Conservation (phyloP, 2,329 filamentous ascomycete species). For the Apiospora arundinis region DNA sequence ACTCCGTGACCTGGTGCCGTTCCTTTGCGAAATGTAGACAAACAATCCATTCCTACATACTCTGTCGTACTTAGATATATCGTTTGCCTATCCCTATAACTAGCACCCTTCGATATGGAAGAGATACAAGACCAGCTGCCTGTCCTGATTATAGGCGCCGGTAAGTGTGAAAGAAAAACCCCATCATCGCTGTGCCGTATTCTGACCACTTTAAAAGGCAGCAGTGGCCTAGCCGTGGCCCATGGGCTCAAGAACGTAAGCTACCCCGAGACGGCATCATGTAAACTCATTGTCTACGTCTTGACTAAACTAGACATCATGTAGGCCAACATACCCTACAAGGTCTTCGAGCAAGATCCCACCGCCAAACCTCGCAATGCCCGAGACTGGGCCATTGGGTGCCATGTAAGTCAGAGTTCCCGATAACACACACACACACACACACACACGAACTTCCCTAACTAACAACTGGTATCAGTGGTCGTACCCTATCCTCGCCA, state of each 20-base stretch:
- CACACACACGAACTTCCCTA: neutral
- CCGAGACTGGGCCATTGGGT: conserved; percentile 37
- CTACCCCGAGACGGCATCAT: neutral
- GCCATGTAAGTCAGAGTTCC: conserved; percentile 26
- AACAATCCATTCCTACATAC: neutral
- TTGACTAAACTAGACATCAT: neutral
- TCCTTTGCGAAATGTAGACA: neutral
- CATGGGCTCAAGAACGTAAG: conserved; percentile 34
- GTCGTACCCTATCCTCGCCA: conserved; percentile 30
- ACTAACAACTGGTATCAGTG: conserved; percentile 26
- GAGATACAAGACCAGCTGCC: conserved; percentile 26
- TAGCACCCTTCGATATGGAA: neutral
- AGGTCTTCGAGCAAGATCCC: conserved; percentile 33
- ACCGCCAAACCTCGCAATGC: conserved; percentile 25
- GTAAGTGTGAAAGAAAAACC: conserved; percentile 26
- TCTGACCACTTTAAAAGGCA: conserved; percentile 27
- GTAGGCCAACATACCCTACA: conserved; percentile 34
- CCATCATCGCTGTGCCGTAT: neutral
- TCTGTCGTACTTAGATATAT: neutral
- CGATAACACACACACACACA: neutral
- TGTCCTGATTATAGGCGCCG: conserved; percentile 36
- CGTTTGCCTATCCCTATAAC: neutral
- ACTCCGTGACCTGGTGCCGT: neutral
- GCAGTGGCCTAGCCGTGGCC: conserved; percentile 34
- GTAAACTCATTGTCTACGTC: neutral